phyloP scores from a whole-genome alignment of 176 grass and related monocot genomes.

The Avena atlantica region DNA sequence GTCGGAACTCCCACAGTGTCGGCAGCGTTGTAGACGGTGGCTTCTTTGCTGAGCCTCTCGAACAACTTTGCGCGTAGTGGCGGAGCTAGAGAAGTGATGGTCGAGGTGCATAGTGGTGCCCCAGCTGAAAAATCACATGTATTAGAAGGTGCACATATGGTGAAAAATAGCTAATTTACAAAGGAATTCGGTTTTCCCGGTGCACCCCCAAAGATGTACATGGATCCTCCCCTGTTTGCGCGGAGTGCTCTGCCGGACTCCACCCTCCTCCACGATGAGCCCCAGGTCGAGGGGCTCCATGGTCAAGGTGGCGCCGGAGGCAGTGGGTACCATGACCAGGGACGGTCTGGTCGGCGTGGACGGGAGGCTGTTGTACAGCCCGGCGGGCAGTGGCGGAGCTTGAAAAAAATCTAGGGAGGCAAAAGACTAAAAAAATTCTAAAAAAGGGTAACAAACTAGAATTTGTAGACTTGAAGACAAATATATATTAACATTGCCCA shows the following conservation, averaged over 20 bases:
- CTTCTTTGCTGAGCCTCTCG: slow-evolving; percentile 79
- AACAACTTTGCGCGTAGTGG: slow-evolving; percentile 76
- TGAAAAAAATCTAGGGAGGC: too few species aligned
- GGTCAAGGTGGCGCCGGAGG: slow-evolving; percentile 30
- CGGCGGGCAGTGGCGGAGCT: background rate
- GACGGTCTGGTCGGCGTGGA: slow-evolving; percentile 53
- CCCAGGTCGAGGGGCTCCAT: slow-evolving; percentile 49
- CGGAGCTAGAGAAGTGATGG: too few species aligned
- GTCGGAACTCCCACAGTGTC: background rate
- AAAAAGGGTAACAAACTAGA: too few species aligned
- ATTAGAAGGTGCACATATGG: too few species aligned
- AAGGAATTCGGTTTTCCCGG: too few species aligned
- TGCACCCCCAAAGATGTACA: too few species aligned
- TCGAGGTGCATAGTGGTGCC: too few species aligned
- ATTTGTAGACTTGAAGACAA: too few species aligned
- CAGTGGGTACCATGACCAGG: background rate
- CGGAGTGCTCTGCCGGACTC: slow-evolving; percentile 82
- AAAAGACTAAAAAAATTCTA: too few species aligned
- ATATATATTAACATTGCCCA: too few species aligned
- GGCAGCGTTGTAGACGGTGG: slow-evolving; percentile 21
- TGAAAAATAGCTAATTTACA: too few species aligned
- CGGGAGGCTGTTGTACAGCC: slow-evolving; percentile 65
- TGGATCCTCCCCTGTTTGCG: background rate
- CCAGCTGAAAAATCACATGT: too few species aligned
- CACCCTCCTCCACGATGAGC: slow-evolving; percentile 55